Evolutionary conservation across 495 filamentous ascomycete species (phyloP).

Genomic region (Sordaria brevicollis): DNA sequence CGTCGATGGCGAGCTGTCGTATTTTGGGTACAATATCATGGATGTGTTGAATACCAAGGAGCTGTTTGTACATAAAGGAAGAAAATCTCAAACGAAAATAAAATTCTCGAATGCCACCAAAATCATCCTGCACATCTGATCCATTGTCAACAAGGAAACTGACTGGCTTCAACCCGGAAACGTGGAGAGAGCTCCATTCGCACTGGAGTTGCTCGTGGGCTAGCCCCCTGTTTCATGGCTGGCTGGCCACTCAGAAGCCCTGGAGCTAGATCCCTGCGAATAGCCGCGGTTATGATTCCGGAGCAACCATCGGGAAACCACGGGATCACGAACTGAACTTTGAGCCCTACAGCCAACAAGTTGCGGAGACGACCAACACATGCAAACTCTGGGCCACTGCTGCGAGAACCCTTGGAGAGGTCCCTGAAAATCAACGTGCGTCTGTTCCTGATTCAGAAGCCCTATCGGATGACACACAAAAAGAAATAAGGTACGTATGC

Average conservation of each 20-base stretch:
- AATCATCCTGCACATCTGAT: neutral
- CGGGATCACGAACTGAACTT: neutral
- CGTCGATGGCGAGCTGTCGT: neutral
- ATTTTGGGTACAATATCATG: neutral
- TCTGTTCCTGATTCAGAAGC: neutral
- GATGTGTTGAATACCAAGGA: neutral
- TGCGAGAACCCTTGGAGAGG: neutral
- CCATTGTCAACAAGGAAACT: neutral
- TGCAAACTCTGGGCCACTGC: neutral
- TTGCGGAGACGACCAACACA: neutral
- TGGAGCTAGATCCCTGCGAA: neutral
- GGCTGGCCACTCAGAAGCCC: neutral
- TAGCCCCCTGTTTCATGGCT: neutral
- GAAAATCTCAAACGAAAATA: neutral
- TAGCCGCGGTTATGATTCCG: neutral
- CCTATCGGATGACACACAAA: neutral
- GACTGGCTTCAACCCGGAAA: neutral
- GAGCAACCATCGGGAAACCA: conserved; percentile 3
- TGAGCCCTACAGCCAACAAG: neutral
- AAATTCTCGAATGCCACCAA: neutral
- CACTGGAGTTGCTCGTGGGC: neutral
- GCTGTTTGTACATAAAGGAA: neutral
- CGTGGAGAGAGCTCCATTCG: neutral
- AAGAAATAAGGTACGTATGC: neutral
- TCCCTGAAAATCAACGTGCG: neutral